Conservation (phyloP, 768 basidiomycete genomes). For the Cubamyces lactineus region DNA sequence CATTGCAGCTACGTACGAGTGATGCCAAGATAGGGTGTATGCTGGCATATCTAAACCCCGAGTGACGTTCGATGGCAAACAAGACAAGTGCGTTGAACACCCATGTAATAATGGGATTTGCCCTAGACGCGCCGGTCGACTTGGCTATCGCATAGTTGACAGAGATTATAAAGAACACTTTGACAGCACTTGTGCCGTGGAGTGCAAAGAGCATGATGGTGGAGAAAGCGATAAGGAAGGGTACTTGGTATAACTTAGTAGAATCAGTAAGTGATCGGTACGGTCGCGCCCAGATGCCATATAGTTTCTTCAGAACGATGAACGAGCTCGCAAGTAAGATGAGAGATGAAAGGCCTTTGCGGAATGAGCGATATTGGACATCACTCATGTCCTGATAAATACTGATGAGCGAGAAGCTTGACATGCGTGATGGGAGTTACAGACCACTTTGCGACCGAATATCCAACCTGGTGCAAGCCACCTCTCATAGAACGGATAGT, state of each 20-base stretch:
- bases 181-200: slow-evolving; percentile 81
- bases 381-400: slow-evolving; percentile 85
- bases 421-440: slow-evolving; percentile 33
- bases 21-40: slow-evolving; percentile 57
- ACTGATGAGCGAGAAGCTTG: too few relatives aligned
- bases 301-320: slow-evolving; percentile 57
- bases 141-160: slow-evolving; percentile 71
- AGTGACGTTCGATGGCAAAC: slow-evolving; percentile 73
- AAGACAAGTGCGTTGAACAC: slow-evolving; percentile 73
- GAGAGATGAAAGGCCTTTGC: slow-evolving; percentile 75
- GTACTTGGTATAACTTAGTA: slow-evolving; percentile 45
- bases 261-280: slow-evolving; percentile 30
- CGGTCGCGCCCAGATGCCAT: slow-evolving; percentile 36
- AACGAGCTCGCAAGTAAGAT: slow-evolving; percentile 53
- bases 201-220: slow-evolving; percentile 66
- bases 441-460: slow-evolving; percentile 74
- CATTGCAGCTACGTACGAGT: slow-evolving; percentile 54
- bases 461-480: slow-evolving; percentile 80
- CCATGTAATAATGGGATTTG: slow-evolving; percentile 68
- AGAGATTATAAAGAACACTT: slow-evolving; percentile 72
- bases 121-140: slow-evolving; percentile 43
- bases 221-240: slow-evolving; percentile 65
- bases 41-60: slow-evolving; percentile 70
- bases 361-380: slow-evolving; percentile 86
- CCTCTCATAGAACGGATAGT: slow-evolving; percentile 62